Evolutionary conservation across 257 asterid species (phyloP), one percentile per base, ranked within the genome.

Genomic region (Ilex asprella): DNA sequence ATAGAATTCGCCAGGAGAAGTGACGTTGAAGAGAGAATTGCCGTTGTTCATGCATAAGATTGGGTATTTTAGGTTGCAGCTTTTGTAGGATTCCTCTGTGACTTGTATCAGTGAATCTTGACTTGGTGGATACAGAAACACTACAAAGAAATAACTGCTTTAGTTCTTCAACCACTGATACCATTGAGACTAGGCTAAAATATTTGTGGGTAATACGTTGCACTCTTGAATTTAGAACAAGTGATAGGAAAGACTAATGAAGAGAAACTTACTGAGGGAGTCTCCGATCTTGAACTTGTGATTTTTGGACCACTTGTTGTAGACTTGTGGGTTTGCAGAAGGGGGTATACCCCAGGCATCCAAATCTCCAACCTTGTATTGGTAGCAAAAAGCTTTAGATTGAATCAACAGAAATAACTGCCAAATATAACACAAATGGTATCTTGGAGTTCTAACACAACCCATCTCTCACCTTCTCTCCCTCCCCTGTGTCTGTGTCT

Each of bases 341-440:
- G 83, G 12, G 59, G 97, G 99, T 16, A 81, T 54, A 68, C 76
- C 75, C 99, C 97, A 93, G 31, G 75, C 84, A 67, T 72, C 60
- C 59, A 93, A 76, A 75, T 84, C 96, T 64, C 95, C 99, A 31
- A 93, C 95, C 62, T 84, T 69, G 88, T 79, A 79, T 13, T 63
- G 80, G 66, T 56, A 65, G 80, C 94, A 76, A 14, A 59, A 15
- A 6, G 75, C 81, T 49, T 63, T n/a, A 46, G 64, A 53, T 58
- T 80, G 84, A 52, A 82, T 21, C 31, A 84, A 61, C 21, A 75
- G 56, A 46, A 82, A 54, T 53, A 77, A 31, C 27, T 71, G 64
- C 71, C 84, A 43, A 67, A 67, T 47, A 77, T 5, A 63, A 67
- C 63, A 76, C 15, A 81, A 30, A 16, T 60, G 67, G 72, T 12